These are phyloP conservation scores for Saccharata proteae DNA, from an alignment of 2,329 filamentous ascomycete genomes.

Conservation along the genomic window DNA sequence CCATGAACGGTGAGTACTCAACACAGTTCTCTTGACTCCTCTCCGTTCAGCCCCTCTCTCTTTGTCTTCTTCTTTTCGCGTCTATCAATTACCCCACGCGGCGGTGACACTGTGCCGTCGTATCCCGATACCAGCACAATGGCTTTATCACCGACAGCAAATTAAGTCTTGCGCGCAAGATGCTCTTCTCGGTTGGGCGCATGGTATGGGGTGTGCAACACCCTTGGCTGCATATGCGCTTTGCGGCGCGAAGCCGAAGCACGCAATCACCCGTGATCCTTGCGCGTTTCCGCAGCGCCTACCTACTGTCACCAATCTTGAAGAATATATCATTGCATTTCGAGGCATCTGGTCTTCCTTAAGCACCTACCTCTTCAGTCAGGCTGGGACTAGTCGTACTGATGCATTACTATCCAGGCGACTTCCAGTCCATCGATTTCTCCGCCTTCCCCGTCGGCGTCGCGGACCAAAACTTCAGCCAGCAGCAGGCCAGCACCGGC, in stretches of 20 bases:
- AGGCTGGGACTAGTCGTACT: slow-evolving; percentile 4
- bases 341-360: no score
- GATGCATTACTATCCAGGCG: slow-evolving; percentile 20
- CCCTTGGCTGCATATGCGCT: slow-evolving; percentile 6
- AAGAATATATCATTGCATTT: no score
- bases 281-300: slow-evolving; percentile 2
- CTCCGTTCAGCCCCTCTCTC: slow-evolving; percentile 1
- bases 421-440: slow-evolving; percentile 37
- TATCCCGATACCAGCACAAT: slow-evolving; percentile 4
- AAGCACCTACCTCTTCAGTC: no score
- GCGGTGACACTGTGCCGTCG: slow-evolving; percentile 6
- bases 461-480: slow-evolving; percentile 18
- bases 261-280: slow-evolving; percentile 22
- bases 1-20: slow-evolving; percentile 20
- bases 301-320: slow-evolving; percentile 8
- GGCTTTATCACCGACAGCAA: slow-evolving; percentile 4
- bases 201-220: slow-evolving; percentile 8
- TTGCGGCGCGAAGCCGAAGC: slow-evolving; percentile 15
- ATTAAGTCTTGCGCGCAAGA: slow-evolving; percentile 7
- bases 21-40: slow-evolving; percentile 8
- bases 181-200: slow-evolving; percentile 6
- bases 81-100: slow-evolving; percentile 6
- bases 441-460: slow-evolving; percentile 24
- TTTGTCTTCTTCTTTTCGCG: slow-evolving; percentile 8
- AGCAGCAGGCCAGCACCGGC: slow-evolving; percentile 16